These are phyloP conservation scores for Suhomyces kunorum DNA, from an alignment of 1,139 yeast species.

Conservation along the genomic window DNA sequence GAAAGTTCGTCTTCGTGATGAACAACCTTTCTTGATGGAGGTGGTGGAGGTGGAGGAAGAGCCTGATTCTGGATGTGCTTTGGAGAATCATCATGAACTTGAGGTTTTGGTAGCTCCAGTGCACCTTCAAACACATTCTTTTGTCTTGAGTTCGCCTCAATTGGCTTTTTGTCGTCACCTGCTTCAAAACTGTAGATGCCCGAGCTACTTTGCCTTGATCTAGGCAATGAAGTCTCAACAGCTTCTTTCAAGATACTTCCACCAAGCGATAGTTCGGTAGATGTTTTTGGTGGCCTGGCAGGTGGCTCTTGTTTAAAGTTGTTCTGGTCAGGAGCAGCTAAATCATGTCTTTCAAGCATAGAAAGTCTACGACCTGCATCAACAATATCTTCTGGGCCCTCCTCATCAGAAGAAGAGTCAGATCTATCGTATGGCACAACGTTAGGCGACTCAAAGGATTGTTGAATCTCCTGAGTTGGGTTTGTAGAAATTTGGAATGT, in stretches of 20 bases:
- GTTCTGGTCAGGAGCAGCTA: constrained; percentile 18
- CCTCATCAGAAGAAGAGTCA: constrained; percentile 29
- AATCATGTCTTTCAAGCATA: constrained; percentile 37
- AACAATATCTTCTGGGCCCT: constrained; percentile 23
- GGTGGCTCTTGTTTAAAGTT: constrained; percentile 8
- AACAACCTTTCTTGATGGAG: constrained; percentile 66
- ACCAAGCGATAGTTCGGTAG: not conserved
- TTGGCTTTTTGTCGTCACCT: constrained; percentile 42
- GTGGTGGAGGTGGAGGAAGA: constrained; percentile 54
- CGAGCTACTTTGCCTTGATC: constrained; percentile 22
- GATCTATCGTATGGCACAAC: constrained; percentile 23
- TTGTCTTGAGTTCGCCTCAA: constrained; percentile 30
- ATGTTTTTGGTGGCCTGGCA: constrained; percentile 4
- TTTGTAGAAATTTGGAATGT: constrained; percentile 3
- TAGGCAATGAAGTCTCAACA: constrained; percentile 11
- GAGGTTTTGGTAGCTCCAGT: constrained; percentile 23
- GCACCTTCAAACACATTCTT: constrained; percentile 8
- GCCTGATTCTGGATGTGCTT: constrained; percentile 20
- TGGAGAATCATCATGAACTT: constrained; percentile 9
- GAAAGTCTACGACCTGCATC: constrained; percentile 27
- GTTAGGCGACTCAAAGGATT: constrained; percentile 23
- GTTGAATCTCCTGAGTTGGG: constrained; percentile 2
- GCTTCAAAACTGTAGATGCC: constrained; percentile 46
- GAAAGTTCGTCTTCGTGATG: constrained; percentile 23
- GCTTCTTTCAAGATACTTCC: constrained; percentile 8